Percentiles rank a stretch among this genome's conserved stretches.
Evolutionary conservation across 2,329 filamentous ascomycete genomes (phyloP).

Genomic region (Fusarium pseudoanthophilum): DNA sequence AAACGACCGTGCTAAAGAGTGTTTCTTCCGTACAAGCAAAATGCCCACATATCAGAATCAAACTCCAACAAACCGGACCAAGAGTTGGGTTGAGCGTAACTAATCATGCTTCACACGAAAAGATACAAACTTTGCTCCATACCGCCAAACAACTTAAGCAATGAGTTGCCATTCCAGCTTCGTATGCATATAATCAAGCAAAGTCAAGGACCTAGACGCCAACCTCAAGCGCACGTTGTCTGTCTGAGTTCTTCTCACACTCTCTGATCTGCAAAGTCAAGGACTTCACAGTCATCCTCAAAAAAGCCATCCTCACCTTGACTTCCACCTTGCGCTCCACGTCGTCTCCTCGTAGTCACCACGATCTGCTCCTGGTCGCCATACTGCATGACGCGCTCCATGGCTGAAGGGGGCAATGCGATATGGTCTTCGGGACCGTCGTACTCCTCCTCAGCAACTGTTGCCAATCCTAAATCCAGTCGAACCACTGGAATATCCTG

Average conservation of each 20-base stretch:
- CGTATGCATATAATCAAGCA: conserved; percentile 37
- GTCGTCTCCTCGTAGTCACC: conserved; percentile 80
- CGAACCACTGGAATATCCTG: conserved; percentile 61
- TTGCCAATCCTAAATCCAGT: conserved; percentile 62
- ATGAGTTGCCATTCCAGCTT: conserved; percentile 22
- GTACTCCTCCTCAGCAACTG: conserved; percentile 63
- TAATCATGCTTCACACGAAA: conserved; percentile 24
- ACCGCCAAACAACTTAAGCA: conserved; percentile 22
- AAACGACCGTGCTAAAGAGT: conserved; percentile 43
- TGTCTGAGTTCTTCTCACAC: conserved; percentile 55
- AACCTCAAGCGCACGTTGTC: conserved; percentile 16
- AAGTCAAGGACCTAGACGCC: conserved; percentile 31
- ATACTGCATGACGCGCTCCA: conserved; percentile 70
- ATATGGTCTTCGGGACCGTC: conserved; percentile 64
- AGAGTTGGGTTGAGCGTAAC: conserved; percentile 34
- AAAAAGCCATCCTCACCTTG: conserved; percentile 82
- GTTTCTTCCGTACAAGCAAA: conserved; percentile 45
- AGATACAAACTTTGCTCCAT: conserved; percentile 22
- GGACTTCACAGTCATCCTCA: conserved; percentile 90
- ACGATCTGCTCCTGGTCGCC: conserved; percentile 80
- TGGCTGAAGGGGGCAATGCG: conserved; percentile 70
- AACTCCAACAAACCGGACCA: conserved; percentile 40
- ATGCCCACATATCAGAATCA: conserved; percentile 46
- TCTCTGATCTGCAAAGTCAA: conserved; percentile 83
- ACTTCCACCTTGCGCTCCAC: conserved; percentile 59